Evolutionary conservation across 805 yeast species (phyloP).

Genomic region (Spathaspora hagerdaliae): DNA sequence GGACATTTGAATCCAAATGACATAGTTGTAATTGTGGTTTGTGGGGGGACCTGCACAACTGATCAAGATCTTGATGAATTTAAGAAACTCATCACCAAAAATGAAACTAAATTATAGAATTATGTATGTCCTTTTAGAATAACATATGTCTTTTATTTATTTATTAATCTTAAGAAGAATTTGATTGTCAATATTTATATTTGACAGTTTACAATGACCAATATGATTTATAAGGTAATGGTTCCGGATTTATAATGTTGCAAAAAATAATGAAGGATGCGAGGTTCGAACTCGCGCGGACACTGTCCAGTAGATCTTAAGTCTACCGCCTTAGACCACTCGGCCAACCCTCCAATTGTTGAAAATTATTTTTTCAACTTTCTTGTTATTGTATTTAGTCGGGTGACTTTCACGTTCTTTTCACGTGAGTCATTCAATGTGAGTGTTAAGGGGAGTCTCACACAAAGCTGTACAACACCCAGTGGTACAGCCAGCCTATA

Average conservation of each 20-base stretch:
- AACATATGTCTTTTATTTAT: too few species aligned
- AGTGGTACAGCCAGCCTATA: too few species aligned
- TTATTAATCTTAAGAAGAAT: too few species aligned
- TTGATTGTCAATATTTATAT: too few species aligned
- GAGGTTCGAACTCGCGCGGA: conserved; percentile 54
- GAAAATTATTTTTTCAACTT: neutral
- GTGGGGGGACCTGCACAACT: conserved; percentile 36
- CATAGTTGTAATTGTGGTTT: conserved; percentile 51
- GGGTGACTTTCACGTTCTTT: conserved; percentile 9
- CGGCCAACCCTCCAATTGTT: conserved; percentile 44
- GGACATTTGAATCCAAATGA: conserved; percentile 32
- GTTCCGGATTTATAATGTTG: neutral
- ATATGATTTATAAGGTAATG: too few species aligned
- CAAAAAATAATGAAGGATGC: conserved; percentile 42
- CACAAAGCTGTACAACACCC: too few species aligned
- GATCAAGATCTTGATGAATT: conserved; percentile 6
- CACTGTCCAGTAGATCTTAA: conserved; percentile 47
- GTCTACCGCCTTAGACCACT: conserved; percentile 52
- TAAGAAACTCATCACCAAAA: conserved; percentile 6
- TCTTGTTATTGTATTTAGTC: conserved; percentile 2
- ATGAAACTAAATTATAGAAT: conserved; percentile 8
- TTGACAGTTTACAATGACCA: too few species aligned
- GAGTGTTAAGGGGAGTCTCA: too few species aligned
- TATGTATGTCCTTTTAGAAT: neutral
- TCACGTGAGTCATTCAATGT: conserved; percentile 16